Conservation (phyloP, 331 rosid genomes). For the Quercus lobata region DNA sequence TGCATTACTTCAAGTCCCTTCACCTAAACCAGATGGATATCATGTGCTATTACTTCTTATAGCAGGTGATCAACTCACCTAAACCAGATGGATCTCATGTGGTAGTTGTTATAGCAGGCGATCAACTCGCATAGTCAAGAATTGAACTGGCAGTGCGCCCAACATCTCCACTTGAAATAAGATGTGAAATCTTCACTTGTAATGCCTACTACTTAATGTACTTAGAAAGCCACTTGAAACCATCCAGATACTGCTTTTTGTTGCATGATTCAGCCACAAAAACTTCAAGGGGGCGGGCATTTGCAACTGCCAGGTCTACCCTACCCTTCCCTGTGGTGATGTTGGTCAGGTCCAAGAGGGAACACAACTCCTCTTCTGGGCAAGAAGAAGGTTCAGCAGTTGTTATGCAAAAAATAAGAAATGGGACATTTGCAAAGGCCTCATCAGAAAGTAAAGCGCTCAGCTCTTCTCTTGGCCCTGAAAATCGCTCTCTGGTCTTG, state of each 20-base stretch:
- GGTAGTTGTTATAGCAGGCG: too few relatives aligned
- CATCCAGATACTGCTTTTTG: constrained; percentile 83
- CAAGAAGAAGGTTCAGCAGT: constrained; percentile 72
- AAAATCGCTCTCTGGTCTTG: constrained; percentile 59
- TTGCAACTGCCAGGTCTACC: constrained; percentile 58
- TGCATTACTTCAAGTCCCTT: too few relatives aligned
- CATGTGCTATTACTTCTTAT: too few relatives aligned
- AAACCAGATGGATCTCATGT: too few relatives aligned
- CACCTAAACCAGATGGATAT: too few relatives aligned
- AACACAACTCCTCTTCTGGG: constrained; percentile 72
- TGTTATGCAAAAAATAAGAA: constrained; percentile 71
- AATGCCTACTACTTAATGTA: too few relatives aligned
- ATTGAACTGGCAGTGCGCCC: too few relatives aligned
- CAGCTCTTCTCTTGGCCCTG: constrained; percentile 60
- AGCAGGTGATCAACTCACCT: too few relatives aligned
- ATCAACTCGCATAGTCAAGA: too few relatives aligned
- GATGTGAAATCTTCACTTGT: too few relatives aligned
- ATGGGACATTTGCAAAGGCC: constrained; percentile 65
- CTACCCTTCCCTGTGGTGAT: constrained; percentile 88
- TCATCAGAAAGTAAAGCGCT: constrained; percentile 77
- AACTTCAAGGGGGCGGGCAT: constrained; percentile 71
- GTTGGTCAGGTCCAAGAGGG: constrained; percentile 56
- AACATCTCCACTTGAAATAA: too few relatives aligned
- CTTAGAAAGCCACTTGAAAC: constrained; percentile 72
- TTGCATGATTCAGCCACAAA: constrained; percentile 79